Evolutionary conservation across 2,329 filamentous ascomycete genomes (phyloP), one percentile per base, ranked within the genome.

Genomic region (Botrytis fabae): DNA sequence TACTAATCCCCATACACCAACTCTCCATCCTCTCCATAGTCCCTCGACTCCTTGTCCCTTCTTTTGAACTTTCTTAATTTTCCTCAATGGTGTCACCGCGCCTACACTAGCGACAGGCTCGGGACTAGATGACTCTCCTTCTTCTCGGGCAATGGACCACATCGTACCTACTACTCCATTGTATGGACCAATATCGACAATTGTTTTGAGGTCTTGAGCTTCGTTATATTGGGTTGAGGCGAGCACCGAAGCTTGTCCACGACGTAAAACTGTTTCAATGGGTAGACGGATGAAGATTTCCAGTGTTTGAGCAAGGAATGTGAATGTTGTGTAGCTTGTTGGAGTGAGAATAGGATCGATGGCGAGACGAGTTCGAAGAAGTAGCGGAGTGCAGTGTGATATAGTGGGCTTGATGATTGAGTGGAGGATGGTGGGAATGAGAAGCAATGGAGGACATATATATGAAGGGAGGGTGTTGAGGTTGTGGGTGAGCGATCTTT

Each of bases 151-250:
- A 75, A 99, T 96, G 74, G 89, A 89, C 86, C 94, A 95, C 88
- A 98, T 95, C 3, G 95, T 98, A 4, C 94, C 93, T n/a, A 96
- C 81, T 1, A 97, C 86, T n/a, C 96, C 96, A 48, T 89, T 86
- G 81, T 97, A 99, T 6, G 89, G 89, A 3, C 94, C 95, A 0
- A 93, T 86, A 3, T 92, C 90, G 0, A 98, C 90, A 71, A 98
- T 91, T 72, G 93, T 90, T 63, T 93, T 80, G 65, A 82, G 85
- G 28, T 71, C 71, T 16, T 66, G 22, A 40, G 57, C 65, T 75
- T 70, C 72, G 42, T 73, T 40, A 10, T 70, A 48, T 65, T 76
- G 65, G 48, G 64, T 16, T 35, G 76, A 65, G 86, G 70, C 65
- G 63, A 93, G 86, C 1, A 94, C 90, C 2, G 91, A 86, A 74